Base-by-base conservation (phyloP, 352 stramenopile species). In the Plasmopara viticola region DNA sequence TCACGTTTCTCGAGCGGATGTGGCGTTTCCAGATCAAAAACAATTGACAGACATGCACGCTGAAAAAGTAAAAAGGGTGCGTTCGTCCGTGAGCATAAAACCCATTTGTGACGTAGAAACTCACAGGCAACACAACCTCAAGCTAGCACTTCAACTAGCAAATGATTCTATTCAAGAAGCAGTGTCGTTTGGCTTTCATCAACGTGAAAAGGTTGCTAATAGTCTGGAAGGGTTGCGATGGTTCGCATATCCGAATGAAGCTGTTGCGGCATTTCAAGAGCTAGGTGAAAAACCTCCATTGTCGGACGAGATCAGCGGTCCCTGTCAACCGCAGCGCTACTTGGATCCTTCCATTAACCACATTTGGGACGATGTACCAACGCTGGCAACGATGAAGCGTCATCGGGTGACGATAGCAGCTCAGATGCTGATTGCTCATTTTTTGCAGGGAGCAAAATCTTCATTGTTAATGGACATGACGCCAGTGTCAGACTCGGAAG, bases 181-280 rank as follows among this genome's bases (percentile, higher is more conserved):
- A 18, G 44, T 44, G 9, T 28, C 56, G 25, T 34, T 58, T 2
- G 58, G 13, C 0, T 70, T 64, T 28, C 49, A 53, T 14, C 46
- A 67, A 39, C 53, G 44, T 6, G 20, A 71, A 47, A 68, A 58
- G 33, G 46, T 74, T n/a, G 12, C 43, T 12, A 44, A 61, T 29
- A 54, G 15, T 25, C 54, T 69, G 35, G 66, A 74, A 31, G 18
- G 20, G 8, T 31, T 74, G 34, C 62, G 66, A 13, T 74, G 66
- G 66, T 71, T 74, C 20, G 51, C 62, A 13, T 74, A 74, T 25
- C 62, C 66, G 13, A 51, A 50, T 14, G 66, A 74, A 33, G 62
- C 51, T 25, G 50, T 74, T 4, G 48, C 54, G 0, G 48, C 53
- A 25, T 64, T 61, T 28, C 63, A 64, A 46, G 50, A 57, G 5